A percentile compares a stretch with the other conserved stretches of the same genome.
These are phyloP conservation scores for Cicer judaicum DNA, from an alignment of 306 rosid species.

Conservation along the genomic window DNA sequence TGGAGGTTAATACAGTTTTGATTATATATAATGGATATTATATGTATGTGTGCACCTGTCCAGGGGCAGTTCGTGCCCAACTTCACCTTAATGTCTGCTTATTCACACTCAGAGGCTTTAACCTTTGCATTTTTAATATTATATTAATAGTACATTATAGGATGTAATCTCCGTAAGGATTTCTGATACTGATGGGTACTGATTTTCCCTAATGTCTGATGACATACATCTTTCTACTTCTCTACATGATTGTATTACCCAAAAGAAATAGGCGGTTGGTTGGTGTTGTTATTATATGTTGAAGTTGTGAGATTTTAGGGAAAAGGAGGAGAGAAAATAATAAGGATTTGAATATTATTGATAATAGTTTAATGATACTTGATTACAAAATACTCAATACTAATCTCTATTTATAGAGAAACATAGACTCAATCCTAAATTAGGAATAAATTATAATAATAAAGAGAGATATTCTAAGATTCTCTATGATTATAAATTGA, in stretches of 20 bases:
- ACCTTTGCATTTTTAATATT: constrained; percentile 19
- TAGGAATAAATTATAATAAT: no score
- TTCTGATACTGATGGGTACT: constrained; percentile 3
- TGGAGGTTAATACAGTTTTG: constrained; percentile 67
- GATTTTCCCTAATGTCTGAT: constrained; percentile 13
- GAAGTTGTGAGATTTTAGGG: no score
- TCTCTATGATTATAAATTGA: no score
- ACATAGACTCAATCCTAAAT: no score
- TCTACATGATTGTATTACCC: constrained; percentile 8
- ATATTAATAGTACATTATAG: not conserved
- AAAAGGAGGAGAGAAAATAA: no score
- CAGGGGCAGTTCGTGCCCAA: constrained; percentile 2
- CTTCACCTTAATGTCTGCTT: constrained; percentile 35
- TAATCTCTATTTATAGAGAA: no score
- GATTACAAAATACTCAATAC: no score
- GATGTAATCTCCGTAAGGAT: constrained; percentile 2
- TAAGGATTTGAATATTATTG: no score
- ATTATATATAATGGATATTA: not conserved
- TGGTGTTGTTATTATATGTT: constrained; percentile 4
- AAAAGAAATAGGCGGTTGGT: constrained; percentile 8
- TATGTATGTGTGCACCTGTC: not conserved
- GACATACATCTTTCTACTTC: not conserved
- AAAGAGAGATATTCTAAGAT: no score
- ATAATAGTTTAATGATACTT: no score
- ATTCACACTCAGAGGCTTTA: constrained; percentile 7